Conservation (phyloP, 768 basidiomycete genomes). For the Lactifluus echinatus region DNA sequence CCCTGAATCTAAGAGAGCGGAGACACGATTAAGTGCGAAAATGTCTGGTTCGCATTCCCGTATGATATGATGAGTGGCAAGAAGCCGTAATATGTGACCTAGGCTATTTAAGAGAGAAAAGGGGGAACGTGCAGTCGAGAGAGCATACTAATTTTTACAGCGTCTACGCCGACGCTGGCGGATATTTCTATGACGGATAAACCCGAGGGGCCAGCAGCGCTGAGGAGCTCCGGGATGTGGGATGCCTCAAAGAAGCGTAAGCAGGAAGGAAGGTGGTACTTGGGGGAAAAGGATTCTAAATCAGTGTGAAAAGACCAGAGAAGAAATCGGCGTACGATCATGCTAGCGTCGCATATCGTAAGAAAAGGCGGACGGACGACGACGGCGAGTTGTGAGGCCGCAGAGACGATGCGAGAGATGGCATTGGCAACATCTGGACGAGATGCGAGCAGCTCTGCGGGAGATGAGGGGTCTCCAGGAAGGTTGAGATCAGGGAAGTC, state of each 20-base stretch:
- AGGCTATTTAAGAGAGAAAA: not conserved
- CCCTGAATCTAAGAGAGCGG: conserved; percentile 60
- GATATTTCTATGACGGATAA: conserved; percentile 40
- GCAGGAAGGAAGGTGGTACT: conserved; percentile 73
- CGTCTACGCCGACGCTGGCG: conserved; percentile 32
- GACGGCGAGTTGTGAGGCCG: conserved; percentile 56
- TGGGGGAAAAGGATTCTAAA: not conserved
- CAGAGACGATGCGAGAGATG: conserved; percentile 56
- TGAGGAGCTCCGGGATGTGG: conserved; percentile 60
- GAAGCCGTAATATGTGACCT: conserved; percentile 68
- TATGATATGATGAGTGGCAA: conserved; percentile 73
- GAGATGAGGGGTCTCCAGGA: conserved; percentile 29
- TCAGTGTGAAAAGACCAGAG: not conserved
- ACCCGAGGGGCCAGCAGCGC: conserved; percentile 48
- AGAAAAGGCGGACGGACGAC: conserved; percentile 63
- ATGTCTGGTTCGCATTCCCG: conserved; percentile 61
- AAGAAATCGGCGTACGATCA: conserved; percentile 43
- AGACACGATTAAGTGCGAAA: conserved; percentile 64
- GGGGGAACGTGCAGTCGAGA: not conserved
- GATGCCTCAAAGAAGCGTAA: conserved; percentile 66
- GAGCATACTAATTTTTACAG: conserved; percentile 43
- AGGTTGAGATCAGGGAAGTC: conserved; percentile 25
- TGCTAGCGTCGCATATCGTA: conserved; percentile 61
- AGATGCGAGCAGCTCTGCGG: conserved; percentile 45
- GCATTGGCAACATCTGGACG: conserved; percentile 54